These are phyloP conservation scores for Alisma plantagoaquatica DNA, from an alignment of 106 monocot species.

Conservation along the genomic window DNA sequence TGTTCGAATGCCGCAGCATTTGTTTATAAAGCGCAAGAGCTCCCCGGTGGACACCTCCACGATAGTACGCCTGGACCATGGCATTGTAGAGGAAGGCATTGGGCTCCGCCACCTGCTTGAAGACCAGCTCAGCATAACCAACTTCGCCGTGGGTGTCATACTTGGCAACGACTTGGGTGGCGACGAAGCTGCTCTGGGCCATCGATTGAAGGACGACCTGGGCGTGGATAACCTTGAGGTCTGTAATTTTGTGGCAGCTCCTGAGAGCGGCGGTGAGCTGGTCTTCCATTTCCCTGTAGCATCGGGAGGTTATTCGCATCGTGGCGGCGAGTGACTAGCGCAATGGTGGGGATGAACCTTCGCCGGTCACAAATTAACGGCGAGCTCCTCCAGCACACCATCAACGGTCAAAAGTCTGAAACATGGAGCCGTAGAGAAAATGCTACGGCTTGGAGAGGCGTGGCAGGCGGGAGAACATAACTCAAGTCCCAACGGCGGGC, in stretches of 20 bases:
- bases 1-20: constrained; percentile 14
- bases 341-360: too few relatives aligned
- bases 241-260: constrained; percentile 14
- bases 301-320: constrained; percentile 19
- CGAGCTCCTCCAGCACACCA: too few relatives aligned
- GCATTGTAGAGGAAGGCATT: constrained; percentile 52
- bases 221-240: constrained; percentile 38
- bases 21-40: constrained; percentile 31
- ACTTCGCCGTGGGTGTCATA: constrained; percentile 21
- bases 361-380: too few relatives aligned
- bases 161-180: constrained; percentile 47
- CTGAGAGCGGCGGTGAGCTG: constrained; percentile 11
- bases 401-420: too few relatives aligned
- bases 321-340: too few relatives aligned
- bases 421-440: too few relatives aligned
- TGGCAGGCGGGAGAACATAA: too few relatives aligned
- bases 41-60: constrained; percentile 5
- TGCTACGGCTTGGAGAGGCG: too few relatives aligned
- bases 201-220: constrained; percentile 30
- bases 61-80: constrained; percentile 37
- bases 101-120: constrained; percentile 35
- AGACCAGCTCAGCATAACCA: constrained; percentile 37
- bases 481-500: too few relatives aligned
- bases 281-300: constrained; percentile 37
- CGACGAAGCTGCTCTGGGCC: constrained; percentile 49